phyloP scores from a whole-genome alignment of 345 rosid species.

The Rhodamnia argentea region DNA sequence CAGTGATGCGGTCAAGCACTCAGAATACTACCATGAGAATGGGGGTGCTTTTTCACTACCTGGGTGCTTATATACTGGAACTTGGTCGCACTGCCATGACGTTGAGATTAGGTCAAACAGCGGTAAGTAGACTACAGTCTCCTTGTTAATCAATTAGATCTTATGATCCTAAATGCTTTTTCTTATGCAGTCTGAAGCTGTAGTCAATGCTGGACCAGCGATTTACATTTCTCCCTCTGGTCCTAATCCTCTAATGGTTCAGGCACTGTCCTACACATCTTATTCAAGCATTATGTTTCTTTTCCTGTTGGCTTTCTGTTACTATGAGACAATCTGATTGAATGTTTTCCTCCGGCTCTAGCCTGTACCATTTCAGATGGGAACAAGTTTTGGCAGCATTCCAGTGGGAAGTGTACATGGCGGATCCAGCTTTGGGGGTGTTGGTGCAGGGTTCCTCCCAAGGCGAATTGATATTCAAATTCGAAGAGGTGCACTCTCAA shows the following conservation, averaged over 20 bases:
- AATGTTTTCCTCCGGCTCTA: conserved; percentile 12
- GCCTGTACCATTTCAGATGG: conserved; percentile 69
- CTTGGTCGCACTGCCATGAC: conserved; percentile 79
- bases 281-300: neutral
- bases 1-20: conserved; percentile 15
- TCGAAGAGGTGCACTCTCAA: conserved; percentile 39
- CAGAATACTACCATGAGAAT: conserved; percentile 44
- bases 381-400: conserved; percentile 35
- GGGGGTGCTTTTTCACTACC: conserved; percentile 37
- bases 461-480: conserved; percentile 75
- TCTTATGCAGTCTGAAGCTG: conserved; percentile 57
- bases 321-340: neutral
- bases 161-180: neutral
- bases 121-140: conserved; percentile 22
- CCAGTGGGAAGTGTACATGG: conserved; percentile 42
- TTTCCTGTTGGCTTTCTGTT: conserved; percentile 6
- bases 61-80: conserved; percentile 70
- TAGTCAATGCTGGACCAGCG: conserved; percentile 77
- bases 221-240: conserved; percentile 56
- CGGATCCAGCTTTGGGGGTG: conserved; percentile 38
- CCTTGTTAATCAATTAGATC: neutral
- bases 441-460: conserved; percentile 45
- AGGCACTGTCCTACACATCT: conserved; percentile 24
- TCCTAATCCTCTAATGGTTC: conserved; percentile 83
- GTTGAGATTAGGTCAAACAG: conserved; percentile 56